A percentile compares a stretch with the other conserved stretches of the same genome.
These are phyloP conservation scores for Aristolochia contorta DNA, from an alignment of 164 flowering plant species.

Conservation along the genomic window DNA sequence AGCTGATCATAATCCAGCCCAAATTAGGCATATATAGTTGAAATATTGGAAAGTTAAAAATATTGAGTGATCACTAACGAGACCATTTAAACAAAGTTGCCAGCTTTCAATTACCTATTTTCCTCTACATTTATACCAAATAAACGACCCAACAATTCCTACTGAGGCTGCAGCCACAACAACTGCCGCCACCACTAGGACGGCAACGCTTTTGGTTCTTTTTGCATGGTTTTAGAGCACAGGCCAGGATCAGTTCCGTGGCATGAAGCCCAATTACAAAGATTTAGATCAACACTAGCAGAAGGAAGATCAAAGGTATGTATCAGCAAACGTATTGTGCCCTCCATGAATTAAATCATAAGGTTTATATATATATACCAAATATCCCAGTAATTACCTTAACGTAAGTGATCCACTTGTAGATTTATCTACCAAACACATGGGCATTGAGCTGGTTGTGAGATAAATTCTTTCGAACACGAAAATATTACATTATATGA, in stretches of 20 bases:
- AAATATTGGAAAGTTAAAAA: too few species aligned
- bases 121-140: background rate
- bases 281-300: background rate
- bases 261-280: background rate
- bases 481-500: background rate
- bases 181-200: background rate
- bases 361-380: too few species aligned
- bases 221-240: background rate
- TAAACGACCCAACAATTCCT: background rate
- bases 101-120: background rate
- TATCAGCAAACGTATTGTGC: background rate
- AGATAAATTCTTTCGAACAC: background rate
- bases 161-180: background rate
- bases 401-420: background rate
- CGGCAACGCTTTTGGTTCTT: background rate
- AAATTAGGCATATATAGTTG: too few species aligned
- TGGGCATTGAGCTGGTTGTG: background rate
- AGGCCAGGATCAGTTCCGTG: background rate
- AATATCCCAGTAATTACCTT: background rate
- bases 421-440: background rate
- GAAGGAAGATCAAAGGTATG: background rate
- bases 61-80: too few species aligned
- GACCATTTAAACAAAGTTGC: too few species aligned
- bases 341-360: too few species aligned
- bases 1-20: too few species aligned